Evolutionary conservation across 176 grass and related monocot genomes (phyloP).

Genomic region (Aegilops tauschii): DNA sequence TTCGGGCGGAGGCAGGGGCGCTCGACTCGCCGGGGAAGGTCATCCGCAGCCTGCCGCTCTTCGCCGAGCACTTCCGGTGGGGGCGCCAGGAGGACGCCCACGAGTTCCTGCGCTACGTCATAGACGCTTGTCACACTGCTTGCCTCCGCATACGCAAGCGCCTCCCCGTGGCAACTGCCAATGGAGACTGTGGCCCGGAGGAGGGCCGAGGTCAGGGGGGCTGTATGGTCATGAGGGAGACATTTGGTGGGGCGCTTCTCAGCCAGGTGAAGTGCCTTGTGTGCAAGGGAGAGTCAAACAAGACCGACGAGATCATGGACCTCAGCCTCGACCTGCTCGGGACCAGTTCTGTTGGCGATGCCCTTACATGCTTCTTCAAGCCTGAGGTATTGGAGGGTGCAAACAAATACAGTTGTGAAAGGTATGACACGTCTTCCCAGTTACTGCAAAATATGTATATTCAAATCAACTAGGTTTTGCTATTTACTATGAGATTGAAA

Average conservation of each 20-base stretch:
- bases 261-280: conserved; percentile 94
- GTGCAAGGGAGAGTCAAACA: conserved; percentile 96
- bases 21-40: conserved; percentile 64
- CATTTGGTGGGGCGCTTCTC: conserved; percentile 77
- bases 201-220: conserved; percentile 15
- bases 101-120: conserved; percentile 78
- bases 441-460: background rate
- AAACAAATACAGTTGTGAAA: conserved; percentile 91
- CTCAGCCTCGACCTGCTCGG: conserved; percentile 82
- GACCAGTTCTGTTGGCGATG: conserved; percentile 75
- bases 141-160: conserved; percentile 54
- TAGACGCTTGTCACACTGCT: conserved; percentile 81
- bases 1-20: conserved; percentile 32
- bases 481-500: background rate
- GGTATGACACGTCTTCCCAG: conserved; percentile 30
- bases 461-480: background rate
- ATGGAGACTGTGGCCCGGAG: conserved; percentile 33
- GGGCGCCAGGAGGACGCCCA: conserved; percentile 93
- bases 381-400: conserved; percentile 88
- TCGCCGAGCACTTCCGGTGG: conserved; percentile 74
- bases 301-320: conserved; percentile 97
- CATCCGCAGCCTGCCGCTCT: conserved; percentile 62
- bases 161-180: conserved; percentile 21
- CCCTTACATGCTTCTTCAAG: conserved; percentile 73
- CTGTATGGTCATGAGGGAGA: conserved; percentile 74